Base-by-base conservation (phyloP, 2,329 filamentous ascomycete genomes). In the Colletotrichum sp. region DNA sequence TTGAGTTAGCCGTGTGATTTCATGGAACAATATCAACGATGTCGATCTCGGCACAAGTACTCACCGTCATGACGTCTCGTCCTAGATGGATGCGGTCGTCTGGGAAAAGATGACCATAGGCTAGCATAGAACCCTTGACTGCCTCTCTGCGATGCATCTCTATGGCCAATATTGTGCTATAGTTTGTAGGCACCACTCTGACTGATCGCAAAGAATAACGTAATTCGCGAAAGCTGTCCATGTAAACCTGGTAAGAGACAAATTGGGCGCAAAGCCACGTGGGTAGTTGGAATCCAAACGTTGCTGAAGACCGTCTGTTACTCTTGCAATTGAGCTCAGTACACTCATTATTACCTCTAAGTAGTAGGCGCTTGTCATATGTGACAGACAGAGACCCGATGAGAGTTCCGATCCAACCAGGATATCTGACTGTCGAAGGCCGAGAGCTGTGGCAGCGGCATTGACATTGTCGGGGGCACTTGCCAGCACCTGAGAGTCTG, bases 1-100 rank as follows among this genome's bases (percentile, higher is more conserved):
- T 25, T 16, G 2, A 3, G 62, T 39, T 22, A 56, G 22, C 6
- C 5, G 22, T 27, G 6, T 4, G 6, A 56, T 22, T 2, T 16
- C 10, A 15, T 5, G 22, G 22, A 22, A 22, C 22, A 22, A 22
- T 22, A 22, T 22, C 22, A 22, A 22, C 22, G 2, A 22, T 3
- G n/a, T 8, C 8, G 1, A 18, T n/a, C 15, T 56, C 22, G 7
- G 10, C 16, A 0, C 5, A 12, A 1, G 18, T 48, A 12, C 43
- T 12, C 43, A 13, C 43, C 43, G 3, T 2, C 0, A 48, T 48
- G 10, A 22, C 7, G 6, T 48, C 2, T 0, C 4, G 0, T 2
- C 61, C 61, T 0, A 0, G 1, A 39, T 3, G 0, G 3, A 0
- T 1, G 3, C 30, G n/a, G 4, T 64, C 61, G 1, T 64, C 34